These are phyloP conservation scores for Saturnispora serradocipensis DNA, from an alignment of 805 yeast genomes.

Conservation along the genomic window DNA sequence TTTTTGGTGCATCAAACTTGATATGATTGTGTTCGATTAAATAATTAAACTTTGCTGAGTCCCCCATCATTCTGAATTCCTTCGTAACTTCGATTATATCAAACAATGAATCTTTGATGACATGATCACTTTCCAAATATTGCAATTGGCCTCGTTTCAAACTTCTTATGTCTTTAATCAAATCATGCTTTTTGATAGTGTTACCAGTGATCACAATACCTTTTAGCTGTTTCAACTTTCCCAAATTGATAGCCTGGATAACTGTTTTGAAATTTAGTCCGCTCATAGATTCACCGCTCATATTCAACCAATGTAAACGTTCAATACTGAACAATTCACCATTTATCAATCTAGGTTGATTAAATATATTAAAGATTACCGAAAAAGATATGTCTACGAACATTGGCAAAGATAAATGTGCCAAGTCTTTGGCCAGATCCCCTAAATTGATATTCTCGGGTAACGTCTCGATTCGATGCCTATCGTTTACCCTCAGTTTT, in stretches of 20 bases:
- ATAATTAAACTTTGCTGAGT: constrained; percentile 9
- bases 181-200: constrained; percentile 4
- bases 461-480: constrained; percentile 11
- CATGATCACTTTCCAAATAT: constrained; percentile 9
- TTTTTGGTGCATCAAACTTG: not conserved
- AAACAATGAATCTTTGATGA: not conserved
- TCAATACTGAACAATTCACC: constrained; percentile 6
- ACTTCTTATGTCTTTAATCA: constrained; percentile 5
- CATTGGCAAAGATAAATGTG: not conserved
- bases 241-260: constrained; percentile 10
- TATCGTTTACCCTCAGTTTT: constrained; percentile 1
- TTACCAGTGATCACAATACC: constrained; percentile 9
- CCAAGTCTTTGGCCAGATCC: constrained; percentile 6
- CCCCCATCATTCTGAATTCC: constrained; percentile 9
- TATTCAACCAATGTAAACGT: constrained; percentile 8
- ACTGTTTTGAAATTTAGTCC: constrained; percentile 5
- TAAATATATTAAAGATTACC: constrained; percentile 6
- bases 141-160: constrained; percentile 7
- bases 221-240: constrained; percentile 3
- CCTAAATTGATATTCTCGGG: constrained; percentile 9
- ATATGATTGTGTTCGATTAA: not conserved
- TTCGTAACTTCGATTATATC: not conserved
- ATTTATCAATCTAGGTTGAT: constrained; percentile 3
- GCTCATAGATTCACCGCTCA: not conserved
- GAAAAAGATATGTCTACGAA: not conserved